phyloP scores from a whole-genome alignment of 1,284 basidiomycete genomes.

The Boletus sp. region DNA sequence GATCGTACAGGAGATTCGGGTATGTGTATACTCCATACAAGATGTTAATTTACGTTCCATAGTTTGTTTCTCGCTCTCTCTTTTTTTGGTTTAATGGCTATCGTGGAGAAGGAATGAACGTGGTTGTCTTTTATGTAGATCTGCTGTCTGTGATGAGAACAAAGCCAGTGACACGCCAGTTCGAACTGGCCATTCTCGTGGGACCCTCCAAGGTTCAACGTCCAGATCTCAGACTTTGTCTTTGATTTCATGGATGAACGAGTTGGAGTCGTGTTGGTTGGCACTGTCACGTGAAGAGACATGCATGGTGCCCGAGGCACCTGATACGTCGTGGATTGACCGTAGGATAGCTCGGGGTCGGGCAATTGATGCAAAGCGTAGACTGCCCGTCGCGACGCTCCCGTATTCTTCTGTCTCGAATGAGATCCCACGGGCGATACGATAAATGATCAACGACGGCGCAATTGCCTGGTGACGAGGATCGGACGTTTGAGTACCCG shows the following conservation, averaged over 20 bases:
- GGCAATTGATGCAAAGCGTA: constrained; percentile 8
- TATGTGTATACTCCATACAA: neutral
- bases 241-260: constrained; percentile 19
- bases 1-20: neutral
- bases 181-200: no score
- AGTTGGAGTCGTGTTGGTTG: constrained; percentile 7
- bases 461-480: constrained; percentile 7
- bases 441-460: constrained; percentile 23
- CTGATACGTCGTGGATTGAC: neutral
- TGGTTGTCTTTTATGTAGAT: neutral
- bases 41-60: no score
- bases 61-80: neutral
- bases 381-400: neutral
- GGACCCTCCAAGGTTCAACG: neutral
- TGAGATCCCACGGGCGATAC: constrained; percentile 19
- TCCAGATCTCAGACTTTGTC: constrained; percentile 4
- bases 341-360: neutral
- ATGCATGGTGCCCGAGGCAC: constrained; percentile 12
- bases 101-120: neutral
- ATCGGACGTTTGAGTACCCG: neutral
- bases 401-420: constrained; percentile 13
- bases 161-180: neutral
- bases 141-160: neutral
- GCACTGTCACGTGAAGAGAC: neutral
- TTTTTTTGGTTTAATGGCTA: neutral